phyloP scores from a whole-genome alignment of 2,329 filamentous ascomycete genomes.

The Alternaria gaisen region DNA sequence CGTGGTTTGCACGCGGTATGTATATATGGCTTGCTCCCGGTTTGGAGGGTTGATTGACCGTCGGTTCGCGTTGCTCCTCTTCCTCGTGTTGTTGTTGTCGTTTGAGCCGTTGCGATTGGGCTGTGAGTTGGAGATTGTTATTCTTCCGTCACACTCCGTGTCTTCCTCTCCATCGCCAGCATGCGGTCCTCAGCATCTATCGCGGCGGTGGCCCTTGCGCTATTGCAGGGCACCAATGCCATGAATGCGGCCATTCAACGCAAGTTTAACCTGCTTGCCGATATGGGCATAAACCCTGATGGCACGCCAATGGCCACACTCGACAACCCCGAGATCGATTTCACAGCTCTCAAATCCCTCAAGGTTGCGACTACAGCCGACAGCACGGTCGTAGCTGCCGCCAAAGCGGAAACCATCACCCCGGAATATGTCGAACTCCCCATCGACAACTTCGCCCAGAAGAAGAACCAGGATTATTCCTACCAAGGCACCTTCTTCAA shows the following conservation, averaged over 20 bases:
- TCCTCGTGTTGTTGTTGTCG: neutral
- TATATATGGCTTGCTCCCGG: neutral
- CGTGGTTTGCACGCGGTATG: neutral
- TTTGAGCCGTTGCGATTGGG: neutral
- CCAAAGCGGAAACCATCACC: slow-evolving; percentile 16
- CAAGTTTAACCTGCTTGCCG: slow-evolving; percentile 38
- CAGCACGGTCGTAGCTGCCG: neutral
- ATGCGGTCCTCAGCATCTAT: slow-evolving; percentile 37
- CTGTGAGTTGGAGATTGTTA: neutral
- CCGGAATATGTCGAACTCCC: slow-evolving; percentile 49
- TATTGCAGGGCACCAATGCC: slow-evolving; percentile 33
- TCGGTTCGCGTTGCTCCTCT: neutral
- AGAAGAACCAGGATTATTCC: slow-evolving; percentile 26
- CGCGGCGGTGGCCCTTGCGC: slow-evolving; percentile 37
- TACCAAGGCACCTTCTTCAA: slow-evolving; percentile 47
- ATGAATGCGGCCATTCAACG: slow-evolving; percentile 32
- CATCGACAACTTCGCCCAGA: slow-evolving; percentile 47
- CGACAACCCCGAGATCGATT: slow-evolving; percentile 3
- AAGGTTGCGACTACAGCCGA: slow-evolving; percentile 11
- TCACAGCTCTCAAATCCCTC: slow-evolving; percentile 7
- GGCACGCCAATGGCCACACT: slow-evolving; percentile 36
- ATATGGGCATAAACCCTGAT: slow-evolving; percentile 46
- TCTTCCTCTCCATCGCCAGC: neutral
- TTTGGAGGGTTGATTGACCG: neutral
- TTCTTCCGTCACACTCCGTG: neutral